Conservation (phyloP, 345 rosid species). For the Eucalyptus sp. region DNA sequence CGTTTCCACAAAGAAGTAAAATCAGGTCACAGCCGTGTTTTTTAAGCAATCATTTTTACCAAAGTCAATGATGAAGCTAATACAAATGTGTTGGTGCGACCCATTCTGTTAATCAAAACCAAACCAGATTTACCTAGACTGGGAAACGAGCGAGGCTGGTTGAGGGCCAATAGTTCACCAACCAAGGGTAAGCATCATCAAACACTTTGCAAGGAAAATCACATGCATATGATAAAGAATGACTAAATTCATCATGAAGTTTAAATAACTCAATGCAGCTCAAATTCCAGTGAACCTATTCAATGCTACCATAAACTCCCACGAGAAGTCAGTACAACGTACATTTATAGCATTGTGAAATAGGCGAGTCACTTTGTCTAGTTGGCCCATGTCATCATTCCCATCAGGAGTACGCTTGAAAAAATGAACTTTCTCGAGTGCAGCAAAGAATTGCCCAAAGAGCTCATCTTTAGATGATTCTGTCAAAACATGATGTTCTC, state of each 20-base stretch:
- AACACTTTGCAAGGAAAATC: neutral
- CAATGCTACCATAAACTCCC: neutral
- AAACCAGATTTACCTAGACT: neutral
- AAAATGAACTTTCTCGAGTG: constrained; percentile 64
- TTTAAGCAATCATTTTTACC: neutral
- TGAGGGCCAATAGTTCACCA: neutral
- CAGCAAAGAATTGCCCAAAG: constrained; percentile 66
- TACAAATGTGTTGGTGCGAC: neutral
- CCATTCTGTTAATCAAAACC: neutral
- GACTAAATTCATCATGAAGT: neutral
- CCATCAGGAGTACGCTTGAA: constrained; percentile 42
- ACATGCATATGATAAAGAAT: neutral
- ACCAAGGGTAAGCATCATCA: neutral
- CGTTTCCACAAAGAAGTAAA: neutral
- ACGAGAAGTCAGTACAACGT: neutral
- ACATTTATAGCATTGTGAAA: constrained; percentile 72
- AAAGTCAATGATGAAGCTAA: neutral
- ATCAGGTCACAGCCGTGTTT: neutral
- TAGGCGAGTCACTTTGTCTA: constrained; percentile 58
- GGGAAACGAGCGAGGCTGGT: neutral
- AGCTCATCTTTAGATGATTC: constrained; percentile 68
- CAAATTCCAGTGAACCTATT: neutral
- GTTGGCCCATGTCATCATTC: constrained; percentile 49
- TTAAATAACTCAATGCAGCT: neutral
- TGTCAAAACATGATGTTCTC: constrained; percentile 9